A percentile compares a stretch with the other conserved stretches of the same genome.
Evolutionary conservation across 441 rosid genomes (phyloP).

Genomic region (Gossypium schwendimanii): DNA sequence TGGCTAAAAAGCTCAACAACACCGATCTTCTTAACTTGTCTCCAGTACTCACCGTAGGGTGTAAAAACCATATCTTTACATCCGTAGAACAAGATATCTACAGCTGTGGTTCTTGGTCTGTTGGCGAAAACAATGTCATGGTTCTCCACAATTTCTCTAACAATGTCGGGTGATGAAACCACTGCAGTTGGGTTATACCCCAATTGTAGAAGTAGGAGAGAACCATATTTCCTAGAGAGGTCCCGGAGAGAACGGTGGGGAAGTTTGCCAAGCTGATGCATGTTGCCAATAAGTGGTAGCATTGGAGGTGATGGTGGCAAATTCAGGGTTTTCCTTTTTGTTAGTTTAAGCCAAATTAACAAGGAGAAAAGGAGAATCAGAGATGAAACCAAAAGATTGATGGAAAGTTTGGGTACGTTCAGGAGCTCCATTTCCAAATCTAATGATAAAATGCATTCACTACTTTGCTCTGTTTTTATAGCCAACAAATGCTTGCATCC

Average conservation of each 20-base stretch:
- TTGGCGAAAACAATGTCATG: background rate
- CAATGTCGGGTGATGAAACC: background rate
- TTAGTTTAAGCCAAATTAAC: background rate
- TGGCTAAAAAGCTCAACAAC: background rate
- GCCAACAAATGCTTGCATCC: no score
- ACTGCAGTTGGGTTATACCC: background rate
- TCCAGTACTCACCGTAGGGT: background rate
- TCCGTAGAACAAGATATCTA: background rate
- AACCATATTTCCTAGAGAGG: background rate
- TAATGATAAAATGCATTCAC: no score
- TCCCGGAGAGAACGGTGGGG: background rate
- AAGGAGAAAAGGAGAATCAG: background rate
- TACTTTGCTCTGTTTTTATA: no score
- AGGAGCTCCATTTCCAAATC: background rate
- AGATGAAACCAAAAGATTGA: background rate
- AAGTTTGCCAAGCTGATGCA: background rate
- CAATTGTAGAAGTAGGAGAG: background rate
- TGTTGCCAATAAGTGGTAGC: background rate
- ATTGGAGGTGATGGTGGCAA: background rate
- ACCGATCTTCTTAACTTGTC: background rate
- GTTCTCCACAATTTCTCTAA: background rate
- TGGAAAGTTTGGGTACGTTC: background rate
- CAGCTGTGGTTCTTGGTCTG: background rate
- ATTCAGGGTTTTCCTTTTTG: background rate
- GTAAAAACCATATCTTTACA: accelerated